Percentiles rank a stretch among this genome's conserved stretches.
These are phyloP conservation scores for Clausena lansium DNA, from an alignment of 345 rosid species.

Conservation along the genomic window DNA sequence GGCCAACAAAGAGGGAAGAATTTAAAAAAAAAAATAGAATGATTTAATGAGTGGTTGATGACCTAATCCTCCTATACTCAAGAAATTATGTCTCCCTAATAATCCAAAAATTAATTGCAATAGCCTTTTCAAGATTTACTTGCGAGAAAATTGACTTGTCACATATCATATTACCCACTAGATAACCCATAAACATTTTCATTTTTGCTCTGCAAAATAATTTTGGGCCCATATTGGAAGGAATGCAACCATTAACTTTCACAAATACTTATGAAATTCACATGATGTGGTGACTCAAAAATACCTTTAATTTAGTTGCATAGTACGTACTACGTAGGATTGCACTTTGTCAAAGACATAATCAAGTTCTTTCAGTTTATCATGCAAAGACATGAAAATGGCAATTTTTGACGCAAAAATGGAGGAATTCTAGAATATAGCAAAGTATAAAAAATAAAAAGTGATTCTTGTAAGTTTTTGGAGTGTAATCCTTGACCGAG, in stretches of 20 bases:
- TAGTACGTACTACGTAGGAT: not conserved
- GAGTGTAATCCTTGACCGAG: no score
- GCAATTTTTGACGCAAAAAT: not conserved
- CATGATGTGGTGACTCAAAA: not conserved
- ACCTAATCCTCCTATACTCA: conserved; percentile 21
- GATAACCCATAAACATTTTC: not conserved
- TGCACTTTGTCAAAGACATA: conserved; percentile 14
- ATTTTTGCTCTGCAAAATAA: not conserved
- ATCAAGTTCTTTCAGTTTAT: conserved; percentile 18
- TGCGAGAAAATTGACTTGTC: not conserved
- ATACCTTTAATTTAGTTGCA: conserved; percentile 1
- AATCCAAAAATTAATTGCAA: conserved; percentile 20
- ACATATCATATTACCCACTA: conserved; percentile 15
- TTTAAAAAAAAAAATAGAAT: not conserved
- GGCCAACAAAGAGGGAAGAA: conserved; percentile 29
- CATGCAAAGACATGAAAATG: not conserved
- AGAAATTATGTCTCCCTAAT: not conserved
- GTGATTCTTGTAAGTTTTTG: no score
- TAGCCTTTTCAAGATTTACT: not conserved
- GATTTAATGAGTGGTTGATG: conserved; percentile 10
- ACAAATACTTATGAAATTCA: conserved; percentile 14
- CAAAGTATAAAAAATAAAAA: no score
- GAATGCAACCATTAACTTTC: conserved; percentile 9
- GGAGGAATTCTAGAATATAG: no score
- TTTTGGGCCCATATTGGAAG: conserved; percentile 15